Base-by-base conservation (phyloP, 106 monocot species). In the Alisma plantagoaquatica region DNA sequence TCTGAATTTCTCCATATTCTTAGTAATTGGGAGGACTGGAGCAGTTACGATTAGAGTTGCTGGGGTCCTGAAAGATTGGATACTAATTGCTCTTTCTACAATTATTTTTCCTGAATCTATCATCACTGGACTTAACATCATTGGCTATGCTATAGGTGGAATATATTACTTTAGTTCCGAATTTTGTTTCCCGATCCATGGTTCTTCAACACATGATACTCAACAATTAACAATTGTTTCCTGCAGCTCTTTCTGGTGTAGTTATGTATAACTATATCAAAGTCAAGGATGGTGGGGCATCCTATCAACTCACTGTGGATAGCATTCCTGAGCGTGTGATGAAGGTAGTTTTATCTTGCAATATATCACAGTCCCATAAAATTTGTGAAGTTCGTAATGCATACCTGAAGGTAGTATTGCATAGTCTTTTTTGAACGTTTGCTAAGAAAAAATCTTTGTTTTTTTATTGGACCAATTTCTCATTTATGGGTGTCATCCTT, bases 211-310 rank as follows among this genome's bases (percentile, higher is more conserved):
- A 14, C 1, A n/a, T n/a, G n/a, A n/a, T n/a, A n/a, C n/a, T n/a
- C n/a, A n/a, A n/a, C n/a, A 53, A 5, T 10, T 30, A 43, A 53
- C 3, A 53, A 24, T 48, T 2, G 17, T 60, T 53, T 35, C 18
- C 15, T 52, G 46, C 71, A 91, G 91, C 91, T 66, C 72, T 91
- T 22, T 84, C 58, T 57, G 91, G 91, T 42, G 91, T 91, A 51
- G 77, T 91, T n/a, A 73, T 91, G 69, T 91, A 91, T 69, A 91
- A 91, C 66, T 91, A 91, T 33, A 66, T 91, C 71, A 91, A 91
- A 66, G 75, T 91, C 23, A 81, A 58, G 54, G 84, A 91, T 77
- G 81, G 74, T 20, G 60, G 72, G 43, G 68, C 75, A 33, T 70
- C 83, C 47, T 70, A 75, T 50, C 75, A 73, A 45, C 60, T 67